Conservation (phyloP, 441 rosid genomes). For the Gossypium gossypioides region DNA sequence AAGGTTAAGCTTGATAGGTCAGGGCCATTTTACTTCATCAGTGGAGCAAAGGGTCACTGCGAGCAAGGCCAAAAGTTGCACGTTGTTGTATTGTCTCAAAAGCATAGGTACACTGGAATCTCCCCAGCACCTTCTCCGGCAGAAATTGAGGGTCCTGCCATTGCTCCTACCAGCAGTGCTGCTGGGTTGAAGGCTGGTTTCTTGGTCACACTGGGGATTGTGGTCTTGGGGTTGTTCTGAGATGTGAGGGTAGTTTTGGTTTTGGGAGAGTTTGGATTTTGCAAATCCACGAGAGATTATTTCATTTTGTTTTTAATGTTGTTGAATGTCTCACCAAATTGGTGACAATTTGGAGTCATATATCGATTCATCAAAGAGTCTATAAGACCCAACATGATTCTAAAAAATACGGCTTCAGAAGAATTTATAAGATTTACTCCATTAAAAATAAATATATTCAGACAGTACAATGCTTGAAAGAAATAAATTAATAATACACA, state of each 20-base stretch:
- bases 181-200: slow-evolving; percentile 22
- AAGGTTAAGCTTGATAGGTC: slow-evolving; percentile 57
- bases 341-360: not conserved
- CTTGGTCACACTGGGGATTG: slow-evolving; percentile 17
- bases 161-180: slow-evolving; percentile 49
- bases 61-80: slow-evolving; percentile 68
- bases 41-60: slow-evolving; percentile 69
- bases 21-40: slow-evolving; percentile 71
- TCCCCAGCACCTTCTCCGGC: slow-evolving; percentile 78
- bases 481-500: not conserved
- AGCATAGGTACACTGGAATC: slow-evolving; percentile 27
- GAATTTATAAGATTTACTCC: not conserved
- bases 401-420: not conserved
- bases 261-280: not conserved
- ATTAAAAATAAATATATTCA: not conserved
- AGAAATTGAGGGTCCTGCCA: slow-evolving; percentile 45
- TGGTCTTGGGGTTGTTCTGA: slow-evolving; percentile 25
- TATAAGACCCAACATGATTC: not conserved
- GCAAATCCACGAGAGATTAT: not conserved
- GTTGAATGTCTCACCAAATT: not conserved
- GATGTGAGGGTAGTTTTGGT: not conserved
- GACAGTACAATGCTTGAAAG: not conserved
- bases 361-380: not conserved
- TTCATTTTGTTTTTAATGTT: not conserved
- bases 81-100: slow-evolving; percentile 48